Percentiles rank a stretch among this genome's conserved stretches.
These are phyloP conservation scores for Aleurites moluccanus DNA, from an alignment of 441 rosid species.

Conservation along the genomic window DNA sequence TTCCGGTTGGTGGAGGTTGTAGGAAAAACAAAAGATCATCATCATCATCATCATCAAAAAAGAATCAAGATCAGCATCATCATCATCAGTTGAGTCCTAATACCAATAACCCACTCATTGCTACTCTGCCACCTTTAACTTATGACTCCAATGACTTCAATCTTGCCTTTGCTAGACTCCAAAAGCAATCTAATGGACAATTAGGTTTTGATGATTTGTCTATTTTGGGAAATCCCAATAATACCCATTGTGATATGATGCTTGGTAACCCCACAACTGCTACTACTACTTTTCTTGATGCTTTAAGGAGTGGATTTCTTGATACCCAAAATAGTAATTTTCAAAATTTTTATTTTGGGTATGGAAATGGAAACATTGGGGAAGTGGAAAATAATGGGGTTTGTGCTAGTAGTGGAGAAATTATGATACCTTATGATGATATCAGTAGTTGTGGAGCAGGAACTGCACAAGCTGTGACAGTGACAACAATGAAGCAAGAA, in stretches of 20 bases:
- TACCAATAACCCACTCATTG: slow-evolving; percentile 28
- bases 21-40: slow-evolving; percentile 70
- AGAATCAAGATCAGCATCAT: slow-evolving; percentile 41
- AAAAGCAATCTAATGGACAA: slow-evolving; percentile 45
- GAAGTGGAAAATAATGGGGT: slow-evolving; percentile 25
- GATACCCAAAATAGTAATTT: slow-evolving; percentile 41
- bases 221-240: slow-evolving; percentile 38
- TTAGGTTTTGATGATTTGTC: slow-evolving; percentile 51
- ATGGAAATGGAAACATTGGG: slow-evolving; percentile 40
- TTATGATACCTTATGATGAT: slow-evolving; percentile 34
- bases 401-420: slow-evolving; percentile 28
- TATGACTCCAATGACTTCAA: slow-evolving; percentile 62
- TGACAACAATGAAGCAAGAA: slow-evolving; percentile 57
- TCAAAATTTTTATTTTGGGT: slow-evolving; percentile 40
- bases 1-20: slow-evolving; percentile 94
- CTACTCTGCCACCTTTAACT: slow-evolving; percentile 35
- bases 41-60: slow-evolving; percentile 46
- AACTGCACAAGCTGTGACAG: slow-evolving; percentile 41
- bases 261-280: slow-evolving; percentile 40
- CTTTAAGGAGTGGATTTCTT: slow-evolving; percentile 40
- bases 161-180: slow-evolving; percentile 71
- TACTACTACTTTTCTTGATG: slow-evolving; percentile 31
- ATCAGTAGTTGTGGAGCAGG: slow-evolving; percentile 21
- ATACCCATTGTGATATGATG: slow-evolving; percentile 29
- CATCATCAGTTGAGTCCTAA: slow-evolving; percentile 26